Base-by-base conservation (phyloP, 139 green algal genomes). In the Micractinium conductrix region DNA sequence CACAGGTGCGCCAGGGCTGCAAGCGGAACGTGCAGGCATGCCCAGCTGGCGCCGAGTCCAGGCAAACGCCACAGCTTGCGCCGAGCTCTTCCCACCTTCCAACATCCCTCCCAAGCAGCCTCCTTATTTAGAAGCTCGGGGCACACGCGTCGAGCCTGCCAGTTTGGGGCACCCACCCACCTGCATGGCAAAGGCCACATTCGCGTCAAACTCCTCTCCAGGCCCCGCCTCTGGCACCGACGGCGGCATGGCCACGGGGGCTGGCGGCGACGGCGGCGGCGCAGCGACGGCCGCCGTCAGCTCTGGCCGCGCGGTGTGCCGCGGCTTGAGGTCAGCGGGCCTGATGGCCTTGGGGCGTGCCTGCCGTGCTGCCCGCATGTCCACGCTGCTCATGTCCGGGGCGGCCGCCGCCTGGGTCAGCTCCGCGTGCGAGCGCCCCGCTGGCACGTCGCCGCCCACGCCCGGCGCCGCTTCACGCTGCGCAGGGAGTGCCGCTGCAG, bases 221-320 rank as follows among this genome's bases (percentile, higher is more conserved):
- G n/a, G n/a, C 1, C 14, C 75, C 1, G 53, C 75, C 53, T 81
- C 75, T 10, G 75, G 53, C 38, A 70, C 75, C 53, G 50, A 24
- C 4, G 55, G 75, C 53, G 78, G 60, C 78, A 83, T 35, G 58
- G 38, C 60, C 60, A 45, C 63, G 40, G 74, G 74, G 19, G 48
- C 16, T 22, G 35, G 33, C 35, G 78, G 78, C 42, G 73, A 45
- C n/a, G 78, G 14, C 30, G 65, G 78, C 53, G 72, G 65, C 26
- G 78, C 43, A 21, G 30, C n/a, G n/a, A 43, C 60, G 6, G 60
- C 60, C 42, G 78, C 62, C 16, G 78, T 74, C 30, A 74, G 42
- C 30, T 74, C 78, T 40, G 78, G 78, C 78, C 78, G 78, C n/a
- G 78, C 78, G 0, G 78, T 83, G 78, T 83, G 78, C 19, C 78